Base-by-base conservation (phyloP, 352 stramenopile species). In the Phytophthora meadii region DNA sequence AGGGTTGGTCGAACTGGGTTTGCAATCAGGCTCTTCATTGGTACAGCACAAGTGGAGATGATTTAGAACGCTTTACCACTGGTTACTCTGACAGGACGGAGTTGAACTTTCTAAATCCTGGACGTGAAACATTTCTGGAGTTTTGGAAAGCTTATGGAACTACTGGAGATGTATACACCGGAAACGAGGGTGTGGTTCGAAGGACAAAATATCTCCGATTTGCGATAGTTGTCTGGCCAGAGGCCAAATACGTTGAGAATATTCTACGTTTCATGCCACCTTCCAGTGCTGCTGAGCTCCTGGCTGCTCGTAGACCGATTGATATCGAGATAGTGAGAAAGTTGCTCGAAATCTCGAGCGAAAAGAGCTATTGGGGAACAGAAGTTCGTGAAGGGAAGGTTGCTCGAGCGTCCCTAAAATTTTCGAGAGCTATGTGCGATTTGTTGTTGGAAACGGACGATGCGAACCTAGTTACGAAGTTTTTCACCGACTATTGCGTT, bases 181-280 rank as follows among this genome's bases (percentile, higher is more conserved):
- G 51, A 4, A 65, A 70, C 19, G 54, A 58, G n/a, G 55, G 47
- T 15, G 28, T 19, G 30, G 0, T 5, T 65, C 53, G 12, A 71
- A 41, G 34, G 37, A n/a, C 9, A 59, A 30, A 7, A 41, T 27
- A 12, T 51, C 44, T 17, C 39, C 15, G 66, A 5, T 74, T 58
- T 32, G 55, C 60, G n/a, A 34, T 70, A 4, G 51, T 74, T 24
- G 66, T 45, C 7, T 74, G 67, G 55, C 51, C 67, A 15, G 32
- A 14, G 2, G n/a, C 12, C 3, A 46, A 63, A 14, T 36, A 36
- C 30, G 12, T 4, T 3, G 30, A 36, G 30, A 36, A 36, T 14
- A 11, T 36, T 11, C 9, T 36, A 36, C 9, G 30, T 14, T 36
- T 36, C 30, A 36, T 36, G 30, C 30, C 30, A 14, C 7, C 6